Evolutionary conservation across 2,329 filamentous ascomycete genomes (phyloP).

Genomic region (Exophiala xenobiotica): DNA sequence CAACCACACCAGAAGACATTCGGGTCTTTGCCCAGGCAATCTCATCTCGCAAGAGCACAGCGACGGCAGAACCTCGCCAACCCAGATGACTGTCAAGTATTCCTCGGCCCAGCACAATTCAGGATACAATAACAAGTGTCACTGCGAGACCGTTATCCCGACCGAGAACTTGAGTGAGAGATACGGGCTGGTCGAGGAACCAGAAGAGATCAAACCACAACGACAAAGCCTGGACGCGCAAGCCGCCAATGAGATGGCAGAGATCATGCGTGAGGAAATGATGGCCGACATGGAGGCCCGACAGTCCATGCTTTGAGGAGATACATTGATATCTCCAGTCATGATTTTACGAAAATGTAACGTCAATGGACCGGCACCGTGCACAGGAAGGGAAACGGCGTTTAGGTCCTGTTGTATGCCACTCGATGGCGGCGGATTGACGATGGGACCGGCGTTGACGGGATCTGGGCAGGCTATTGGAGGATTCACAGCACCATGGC

Average conservation of each 20-base stretch:
- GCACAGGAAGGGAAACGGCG: no score
- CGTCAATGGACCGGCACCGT: no score
- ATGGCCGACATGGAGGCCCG: slow-evolving; percentile 22
- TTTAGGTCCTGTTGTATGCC: no score
- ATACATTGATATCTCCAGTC: background rate
- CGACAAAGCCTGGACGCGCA: slow-evolving; percentile 14
- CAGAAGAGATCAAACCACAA: slow-evolving; percentile 5
- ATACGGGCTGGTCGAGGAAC: slow-evolving; percentile 22
- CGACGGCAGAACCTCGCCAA: slow-evolving; percentile 12
- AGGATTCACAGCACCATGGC: background rate
- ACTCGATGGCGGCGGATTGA: background rate
- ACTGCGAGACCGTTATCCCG: slow-evolving; percentile 21
- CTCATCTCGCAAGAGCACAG: slow-evolving; percentile 7
- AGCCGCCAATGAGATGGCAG: slow-evolving; percentile 12
- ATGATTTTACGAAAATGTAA: background rate
- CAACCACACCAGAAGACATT: slow-evolving; percentile 21
- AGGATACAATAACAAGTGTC: slow-evolving; percentile 16
- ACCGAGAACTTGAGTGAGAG: slow-evolving; percentile 21
- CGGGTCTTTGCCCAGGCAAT: slow-evolving; percentile 19
- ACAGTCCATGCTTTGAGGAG: slow-evolving; percentile 10
- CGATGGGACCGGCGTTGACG: background rate
- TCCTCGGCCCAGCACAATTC: background rate
- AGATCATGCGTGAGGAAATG: slow-evolving; percentile 23
- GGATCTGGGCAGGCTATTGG: background rate
- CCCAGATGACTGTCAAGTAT: slow-evolving; percentile 19